Evolutionary conservation across 169 alveolate genomes (phyloP), one percentile per base, ranked within the genome.

Genomic region (Plasmodium gaboni): DNA sequence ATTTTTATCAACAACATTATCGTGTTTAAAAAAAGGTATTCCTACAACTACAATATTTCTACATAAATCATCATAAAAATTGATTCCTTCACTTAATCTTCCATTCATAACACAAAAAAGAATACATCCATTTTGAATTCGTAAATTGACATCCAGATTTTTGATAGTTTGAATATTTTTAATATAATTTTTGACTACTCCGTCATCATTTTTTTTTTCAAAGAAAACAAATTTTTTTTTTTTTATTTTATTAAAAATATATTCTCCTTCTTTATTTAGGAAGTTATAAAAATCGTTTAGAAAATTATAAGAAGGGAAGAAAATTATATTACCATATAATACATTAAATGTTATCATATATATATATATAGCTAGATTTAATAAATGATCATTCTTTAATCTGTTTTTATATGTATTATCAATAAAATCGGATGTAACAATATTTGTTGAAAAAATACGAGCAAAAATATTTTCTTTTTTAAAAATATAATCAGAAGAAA

Each of bases 81-180:
- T 97, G 55, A 98, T 98, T 13, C 99, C 99, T 91, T 98, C 99
- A 48, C 99, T 97, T 13, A 97, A 94, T 59, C 68, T 88, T 44
- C 93, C 96, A 46, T 93, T 94, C 72, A 88, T 92, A 1, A 93
- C 95, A 6, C 99, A 97, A 60, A 98, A 95, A 19, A 97, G 91
- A 24, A 98, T 90, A 8, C 97, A 98, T 9, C 98, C 98, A 89
- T 85, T 73, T 55, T 74, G 68, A 2, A 63, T 13, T n/a, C 55
- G 19, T 42, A 67, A 5, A 24, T 10, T 12, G n/a, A 26, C 46
- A 64, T 48, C 51, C n/a, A 63, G 74, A 0, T 74, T 28, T 61
- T 67, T 48, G 26, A 74, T 48, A 1, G 3, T 65, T 48, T 19
- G 28, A 10, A 74, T 19, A 42, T 38, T 44, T 1, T 46, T 22